Percentiles rank a stretch among this genome's conserved stretches.
Conservation (phyloP, 441 rosid species). For the Gossypium aridum region DNA sequence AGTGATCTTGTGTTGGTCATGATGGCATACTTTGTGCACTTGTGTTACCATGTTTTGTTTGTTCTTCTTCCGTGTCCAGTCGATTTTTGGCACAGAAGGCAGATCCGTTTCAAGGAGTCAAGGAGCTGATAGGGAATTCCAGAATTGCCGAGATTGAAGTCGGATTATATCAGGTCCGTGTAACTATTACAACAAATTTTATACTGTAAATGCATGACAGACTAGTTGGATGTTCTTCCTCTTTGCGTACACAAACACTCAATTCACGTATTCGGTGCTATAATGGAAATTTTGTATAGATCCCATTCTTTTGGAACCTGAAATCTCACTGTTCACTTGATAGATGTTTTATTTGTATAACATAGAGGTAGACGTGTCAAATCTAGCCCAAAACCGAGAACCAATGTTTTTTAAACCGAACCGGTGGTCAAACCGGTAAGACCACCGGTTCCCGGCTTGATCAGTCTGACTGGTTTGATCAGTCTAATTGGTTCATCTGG, state of each 20-base stretch:
- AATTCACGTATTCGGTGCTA: conserved; percentile 21
- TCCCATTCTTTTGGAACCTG: conserved; percentile 26
- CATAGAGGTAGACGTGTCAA: background rate
- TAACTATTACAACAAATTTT: background rate
- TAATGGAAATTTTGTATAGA: conserved; percentile 29
- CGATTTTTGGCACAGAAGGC: conserved; percentile 38
- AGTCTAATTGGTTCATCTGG: too few relatives aligned
- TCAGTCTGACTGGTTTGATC: too few relatives aligned
- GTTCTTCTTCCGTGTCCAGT: conserved; percentile 31
- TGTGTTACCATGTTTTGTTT: background rate
- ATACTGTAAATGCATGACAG: conserved; percentile 39
- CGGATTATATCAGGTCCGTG: conserved; percentile 10
- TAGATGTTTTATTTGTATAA: too few relatives aligned
- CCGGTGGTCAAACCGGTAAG: too few relatives aligned
- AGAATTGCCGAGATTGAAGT: conserved; percentile 18
- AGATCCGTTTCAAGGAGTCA: conserved; percentile 60
- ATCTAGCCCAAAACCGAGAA: too few relatives aligned
- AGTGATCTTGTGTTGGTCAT: background rate
- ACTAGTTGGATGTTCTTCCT: conserved; percentile 33
- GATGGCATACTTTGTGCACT: background rate
- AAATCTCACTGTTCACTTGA: background rate
- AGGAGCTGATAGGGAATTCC: conserved; percentile 46
- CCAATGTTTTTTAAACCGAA: too few relatives aligned
- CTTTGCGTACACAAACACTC: conserved; percentile 18
- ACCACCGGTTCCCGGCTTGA: too few relatives aligned